Percentiles rank a stretch among this genome's conserved stretches.
These are phyloP conservation scores for Suaeda aralocaspica DNA, from an alignment of 148 eudicot species.

Conservation along the genomic window DNA sequence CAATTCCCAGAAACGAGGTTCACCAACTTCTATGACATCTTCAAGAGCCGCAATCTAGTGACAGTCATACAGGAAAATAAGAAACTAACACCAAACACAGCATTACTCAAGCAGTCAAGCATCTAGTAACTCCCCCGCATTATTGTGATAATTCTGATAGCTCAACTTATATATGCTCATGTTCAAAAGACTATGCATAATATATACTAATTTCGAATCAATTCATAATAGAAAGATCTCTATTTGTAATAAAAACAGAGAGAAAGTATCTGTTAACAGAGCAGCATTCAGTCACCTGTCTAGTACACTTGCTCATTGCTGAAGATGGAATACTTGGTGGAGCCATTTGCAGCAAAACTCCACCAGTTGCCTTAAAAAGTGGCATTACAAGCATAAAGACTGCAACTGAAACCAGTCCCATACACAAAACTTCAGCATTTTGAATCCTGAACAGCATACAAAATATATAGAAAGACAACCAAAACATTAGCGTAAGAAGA, in stretches of 20 bases:
- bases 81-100: conserved; percentile 2
- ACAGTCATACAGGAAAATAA: background rate
- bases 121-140: background rate
- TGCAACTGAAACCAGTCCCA: conserved; percentile 87
- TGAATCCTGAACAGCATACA: conserved; percentile 48
- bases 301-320: conserved; percentile 75
- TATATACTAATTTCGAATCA: background rate
- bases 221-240: background rate
- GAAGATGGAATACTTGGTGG: conserved; percentile 83
- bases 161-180: background rate
- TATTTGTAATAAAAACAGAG: background rate
- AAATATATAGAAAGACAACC: background rate
- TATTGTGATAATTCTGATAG: no score
- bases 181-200: background rate
- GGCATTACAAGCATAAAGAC: conserved; percentile 94
- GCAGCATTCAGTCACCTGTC: conserved; percentile 58
- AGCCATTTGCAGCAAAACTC: conserved; percentile 79
- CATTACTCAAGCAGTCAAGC: background rate
- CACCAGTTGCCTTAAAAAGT: conserved; percentile 72
- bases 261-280: background rate
- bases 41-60: conserved; percentile 71
- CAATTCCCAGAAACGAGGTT: conserved; percentile 94
- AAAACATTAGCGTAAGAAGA: conserved; percentile 1
- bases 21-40: conserved; percentile 68
- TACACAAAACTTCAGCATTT: conserved; percentile 95